Conservation (phyloP, 257 asterid species). For the Rubia yunnanensis region DNA sequence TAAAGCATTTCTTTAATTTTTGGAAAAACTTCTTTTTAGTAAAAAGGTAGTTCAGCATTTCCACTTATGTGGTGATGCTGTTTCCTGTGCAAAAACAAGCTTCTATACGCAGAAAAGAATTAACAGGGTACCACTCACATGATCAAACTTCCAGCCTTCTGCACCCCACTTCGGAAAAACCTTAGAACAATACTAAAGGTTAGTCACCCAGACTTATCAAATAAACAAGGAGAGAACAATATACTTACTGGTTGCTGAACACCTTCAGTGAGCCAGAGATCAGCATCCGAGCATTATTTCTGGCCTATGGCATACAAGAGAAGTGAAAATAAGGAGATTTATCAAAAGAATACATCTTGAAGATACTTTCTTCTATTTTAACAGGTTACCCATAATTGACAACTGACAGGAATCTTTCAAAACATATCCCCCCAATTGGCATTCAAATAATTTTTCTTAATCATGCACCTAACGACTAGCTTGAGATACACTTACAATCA, state of each 20-base stretch:
- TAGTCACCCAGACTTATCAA: not conserved
- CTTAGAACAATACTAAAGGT: constrained; percentile 15
- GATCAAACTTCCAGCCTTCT: constrained; percentile 27
- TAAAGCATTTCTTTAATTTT: no score
- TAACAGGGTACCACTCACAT: constrained; percentile 20
- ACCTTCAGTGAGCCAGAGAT: constrained; percentile 30
- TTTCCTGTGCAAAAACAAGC: no score
- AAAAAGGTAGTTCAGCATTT: no score
- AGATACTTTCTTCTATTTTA: not conserved
- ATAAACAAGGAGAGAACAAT: not conserved
- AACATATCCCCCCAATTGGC: not conserved
- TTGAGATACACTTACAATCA: not conserved
- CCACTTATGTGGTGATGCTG: no score
- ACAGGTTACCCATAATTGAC: no score
- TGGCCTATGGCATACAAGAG: constrained; percentile 25
- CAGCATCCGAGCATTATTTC: constrained; percentile 35
- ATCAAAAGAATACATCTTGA: not conserved
- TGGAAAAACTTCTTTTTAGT: not conserved
- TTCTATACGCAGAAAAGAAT: not conserved
- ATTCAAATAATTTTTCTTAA: not conserved
- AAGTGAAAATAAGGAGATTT: not conserved
- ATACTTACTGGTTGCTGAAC: constrained; percentile 31
- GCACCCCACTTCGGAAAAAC: constrained; percentile 30
- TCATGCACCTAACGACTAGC: not conserved
- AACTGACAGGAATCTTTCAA: not conserved